Conservation (phyloP, 1,139 yeast genomes). For the Yamadazyma epiphylla region DNA sequence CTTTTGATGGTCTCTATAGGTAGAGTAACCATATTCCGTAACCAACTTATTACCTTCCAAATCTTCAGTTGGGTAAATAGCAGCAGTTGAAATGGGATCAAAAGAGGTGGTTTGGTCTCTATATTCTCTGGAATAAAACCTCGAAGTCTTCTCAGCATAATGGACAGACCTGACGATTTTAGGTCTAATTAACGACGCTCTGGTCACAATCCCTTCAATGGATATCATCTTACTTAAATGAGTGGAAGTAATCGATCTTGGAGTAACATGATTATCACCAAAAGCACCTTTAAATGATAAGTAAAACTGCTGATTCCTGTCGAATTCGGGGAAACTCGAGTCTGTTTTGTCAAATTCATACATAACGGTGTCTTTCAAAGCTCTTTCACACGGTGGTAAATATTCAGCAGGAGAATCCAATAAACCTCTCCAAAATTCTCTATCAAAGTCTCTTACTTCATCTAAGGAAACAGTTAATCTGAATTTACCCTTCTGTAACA, state of each 20-base stretch:
- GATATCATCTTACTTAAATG: conserved; percentile 81
- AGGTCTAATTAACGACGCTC: conserved; percentile 91
- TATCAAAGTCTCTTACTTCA: conserved; percentile 82
- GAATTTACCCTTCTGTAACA: conserved; percentile 63
- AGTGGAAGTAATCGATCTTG: conserved; percentile 78
- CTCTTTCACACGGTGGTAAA: conserved; percentile 87
- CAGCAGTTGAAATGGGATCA: conserved; percentile 79
- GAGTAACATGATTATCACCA: conserved; percentile 83
- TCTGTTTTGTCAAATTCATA: conserved; percentile 60
- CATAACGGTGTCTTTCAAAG: conserved; percentile 75
- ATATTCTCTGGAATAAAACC: conserved; percentile 88
- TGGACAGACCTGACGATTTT: conserved; percentile 90
- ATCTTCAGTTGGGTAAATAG: conserved; percentile 92
- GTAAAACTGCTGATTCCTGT: conserved; percentile 64
- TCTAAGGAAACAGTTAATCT: conserved; percentile 78
- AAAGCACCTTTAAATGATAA: conserved; percentile 88
- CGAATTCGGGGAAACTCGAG: conserved; percentile 45
- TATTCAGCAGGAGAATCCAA: conserved; percentile 77
- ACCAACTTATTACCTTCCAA: conserved; percentile 81
- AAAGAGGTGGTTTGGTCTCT: conserved; percentile 90
- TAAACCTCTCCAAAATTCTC: conserved; percentile 74
- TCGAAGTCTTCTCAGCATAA: conserved; percentile 79
- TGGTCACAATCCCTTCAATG: conserved; percentile 92
- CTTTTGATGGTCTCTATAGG: conserved; percentile 92
- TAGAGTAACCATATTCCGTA: conserved; percentile 91